Base-by-base conservation (phyloP, 2,329 filamentous ascomycete species). In the Calonectria montana region DNA sequence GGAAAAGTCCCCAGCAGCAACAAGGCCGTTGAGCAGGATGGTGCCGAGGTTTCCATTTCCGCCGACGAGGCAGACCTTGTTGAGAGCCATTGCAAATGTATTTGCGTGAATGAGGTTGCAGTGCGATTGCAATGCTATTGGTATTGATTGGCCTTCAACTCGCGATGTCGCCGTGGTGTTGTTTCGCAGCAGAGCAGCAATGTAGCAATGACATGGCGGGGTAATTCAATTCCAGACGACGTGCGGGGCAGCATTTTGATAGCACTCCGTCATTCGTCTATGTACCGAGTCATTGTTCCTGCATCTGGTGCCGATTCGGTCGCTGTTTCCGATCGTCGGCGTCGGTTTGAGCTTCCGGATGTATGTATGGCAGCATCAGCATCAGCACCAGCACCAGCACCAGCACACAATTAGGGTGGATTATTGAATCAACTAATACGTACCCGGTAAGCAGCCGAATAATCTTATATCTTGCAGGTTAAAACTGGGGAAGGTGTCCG, bases 31-130 rank as follows among this genome's bases (percentile, higher is more conserved):
- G 57, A 85, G 78, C 3, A 87, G 79, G 29, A 82, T 76, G 5
- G 80, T 79, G 69, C 86, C 86, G 15, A 87, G 79, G 23, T 81
- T 83, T 47, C 85, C 86, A 45, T 82, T 81, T 74, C 78, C 79
- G 18, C 82, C 82, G 43, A 84, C 78, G 21, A 84, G 79, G 65
- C 77, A 79, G 70, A 84, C 80, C 67, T 80, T 83, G 65, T 76
- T 76, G 57, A 83, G 74, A 15, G 77, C 73, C 77, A 78, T 78
- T 29, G 27, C 15, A 53, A 29, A 64, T 13, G 35, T 23, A 10
- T n/a, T 13, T 3, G 31, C 5, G 12, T 7, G 18, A 16, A 8
- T 45, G 16, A 12, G 27, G 31, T 23, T 25, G 35, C 35, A 15
- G 47, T 23, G 16, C 43, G 37, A 10, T 21, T 6, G 43, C 15